Base-by-base conservation (phyloP, 1,284 basidiomycete genomes). In the Mixia osmundae region DNA sequence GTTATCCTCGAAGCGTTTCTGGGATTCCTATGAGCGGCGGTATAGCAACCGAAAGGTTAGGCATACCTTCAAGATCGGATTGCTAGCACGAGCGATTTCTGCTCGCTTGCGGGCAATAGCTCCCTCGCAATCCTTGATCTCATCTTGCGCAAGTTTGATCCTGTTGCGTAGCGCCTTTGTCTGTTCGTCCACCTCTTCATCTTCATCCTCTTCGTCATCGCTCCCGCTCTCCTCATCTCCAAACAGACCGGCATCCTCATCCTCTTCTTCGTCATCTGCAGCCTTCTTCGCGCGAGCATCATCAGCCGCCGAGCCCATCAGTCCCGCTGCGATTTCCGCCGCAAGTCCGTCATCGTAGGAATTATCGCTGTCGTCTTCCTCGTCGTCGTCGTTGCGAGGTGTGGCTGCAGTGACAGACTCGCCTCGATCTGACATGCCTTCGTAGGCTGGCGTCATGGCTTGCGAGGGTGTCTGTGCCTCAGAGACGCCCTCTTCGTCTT, bases 1-100 rank as follows among this genome's bases (percentile, higher is more conserved):
- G 3, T 78, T 76, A 53, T 89, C 83, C 55, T 89, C 80, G 58
- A 89, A 89, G 24, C 85, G 80, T 68, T 77, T 77, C 75, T 85
- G 47, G 19, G 39, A 15, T 7, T 9, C 6, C 15, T 26, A 16
- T 29, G 16, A 19, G 35, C 11, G 28, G 9, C 8, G n/a, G 21
- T 15, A 10, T 22, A 5, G 23, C 16, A 5, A 7, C 14, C 25
- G 11, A 28, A 18, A n/a, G 18, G 15, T 29, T 20, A 45, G 42
- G 49, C 58, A 41, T 50, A 76, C 76, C 61, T 71, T 73, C 56
- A 91, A 82, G 41, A 91, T 69, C 16, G 77, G 75, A 54, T 91
- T 94, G 9, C 70, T 70, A 26, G 79, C 78, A 43, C 71, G 75
- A n/a, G 75, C 68, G 41, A 87, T 73, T 52, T 89, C 79, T 19